Evolutionary conservation across 2,329 filamentous ascomycete genomes (phyloP).

Genomic region (Arachnopeziza araneosa): DNA sequence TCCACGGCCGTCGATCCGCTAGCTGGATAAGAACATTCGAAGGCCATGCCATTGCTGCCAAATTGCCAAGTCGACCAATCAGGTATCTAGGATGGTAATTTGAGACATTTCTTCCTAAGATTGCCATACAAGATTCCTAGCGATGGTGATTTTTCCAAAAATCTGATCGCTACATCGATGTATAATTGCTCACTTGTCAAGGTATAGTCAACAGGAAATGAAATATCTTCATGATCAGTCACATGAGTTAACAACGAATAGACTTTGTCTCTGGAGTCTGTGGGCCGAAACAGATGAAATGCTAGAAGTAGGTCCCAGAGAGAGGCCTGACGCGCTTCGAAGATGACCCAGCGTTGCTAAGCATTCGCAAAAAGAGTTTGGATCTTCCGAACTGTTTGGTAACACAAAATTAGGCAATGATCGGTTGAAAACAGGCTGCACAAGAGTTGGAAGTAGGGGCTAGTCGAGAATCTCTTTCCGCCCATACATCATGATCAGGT

Average conservation of each 20-base stretch:
- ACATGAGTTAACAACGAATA: background rate
- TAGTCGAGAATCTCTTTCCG: background rate
- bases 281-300: background rate
- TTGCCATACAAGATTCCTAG: background rate
- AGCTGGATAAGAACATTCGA: background rate
- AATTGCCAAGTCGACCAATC: background rate
- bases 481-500: background rate
- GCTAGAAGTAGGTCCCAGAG: background rate
- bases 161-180: background rate
- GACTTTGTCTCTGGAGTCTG: background rate
- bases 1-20: background rate
- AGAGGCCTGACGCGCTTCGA: background rate
- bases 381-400: background rate
- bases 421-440: background rate
- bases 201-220: background rate
- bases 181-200: background rate
- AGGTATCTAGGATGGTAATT: background rate
- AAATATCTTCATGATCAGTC: background rate
- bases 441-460: background rate
- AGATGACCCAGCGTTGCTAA: background rate
- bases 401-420: background rate
- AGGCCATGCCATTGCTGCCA: background rate
- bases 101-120: background rate
- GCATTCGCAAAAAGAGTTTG: background rate
- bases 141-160: background rate